Evolutionary conservation across 2,329 filamentous ascomycete genomes (phyloP), one percentile per base, ranked within the genome.

Genomic region (Epichloe festucae): DNA sequence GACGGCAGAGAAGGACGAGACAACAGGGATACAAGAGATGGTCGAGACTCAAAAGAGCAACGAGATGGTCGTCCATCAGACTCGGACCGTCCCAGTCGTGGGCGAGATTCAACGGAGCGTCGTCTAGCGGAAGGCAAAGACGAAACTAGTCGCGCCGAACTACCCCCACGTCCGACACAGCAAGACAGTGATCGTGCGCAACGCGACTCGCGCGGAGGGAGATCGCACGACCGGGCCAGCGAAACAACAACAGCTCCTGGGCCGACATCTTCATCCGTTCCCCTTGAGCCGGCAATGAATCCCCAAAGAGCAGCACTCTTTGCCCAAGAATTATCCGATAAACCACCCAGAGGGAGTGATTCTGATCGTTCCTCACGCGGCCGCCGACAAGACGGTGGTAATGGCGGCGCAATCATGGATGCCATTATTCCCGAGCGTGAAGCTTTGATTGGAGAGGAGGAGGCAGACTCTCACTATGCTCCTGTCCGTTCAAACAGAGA

Each of bases 231-330:
- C 21, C 61, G 63, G 39, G 54, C 61, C 17, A 60, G 59, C 36
- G 62, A 70, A 34, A 50, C 64, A n/a, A 60, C 64, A n/a, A 60
- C 68, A 2, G 47, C 51, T 0, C 53, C 56, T 14, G 57, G 65
- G 11, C 56, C 66, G 39, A 55, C 58, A 38, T 50, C 64, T 38
- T 53, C 53, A 14, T 34, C 55, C 4, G 60, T 63, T 4, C 44
- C 58, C 4, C 61, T 66, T 17, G 77, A 76, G 11, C 74, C 75
- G 7, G 66, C 68, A 8, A 75, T 80, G 58, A 79, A 80, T 54
- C 76, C 78, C 1, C 75, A 78, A 49, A 71, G 78, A 52, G 75
- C 76, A 34, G 71, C 75, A 8, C 64, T 77, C 5, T 71, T 78
- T 49, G 67, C 68, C 1, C 58, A 70, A 53, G 66, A 70, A 27